Evolutionary conservation across 352 stramenopile genomes (phyloP).

Genomic region (Pythium aristosporum): DNA sequence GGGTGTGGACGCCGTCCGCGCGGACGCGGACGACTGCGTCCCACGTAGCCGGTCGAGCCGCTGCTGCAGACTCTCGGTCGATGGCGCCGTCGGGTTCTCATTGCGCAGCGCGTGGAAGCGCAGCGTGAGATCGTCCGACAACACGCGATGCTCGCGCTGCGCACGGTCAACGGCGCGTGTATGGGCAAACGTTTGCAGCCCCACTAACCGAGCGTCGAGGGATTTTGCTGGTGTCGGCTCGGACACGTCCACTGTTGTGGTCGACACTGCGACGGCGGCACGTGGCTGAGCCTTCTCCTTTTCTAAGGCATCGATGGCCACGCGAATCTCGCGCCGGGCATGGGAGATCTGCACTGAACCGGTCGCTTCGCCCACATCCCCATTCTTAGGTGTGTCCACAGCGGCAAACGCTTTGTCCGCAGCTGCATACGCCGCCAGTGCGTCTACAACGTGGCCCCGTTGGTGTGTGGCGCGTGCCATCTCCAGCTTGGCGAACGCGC

Average conservation of each 20-base stretch:
- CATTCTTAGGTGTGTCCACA: not conserved
- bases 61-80: slow-evolving; percentile 30
- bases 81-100: slow-evolving; percentile 28
- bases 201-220: slow-evolving; percentile 38
- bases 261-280: not conserved
- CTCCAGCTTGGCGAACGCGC: slow-evolving; percentile 7
- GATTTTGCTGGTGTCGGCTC: slow-evolving; percentile 17
- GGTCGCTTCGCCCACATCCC: not conserved
- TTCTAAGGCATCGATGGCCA: slow-evolving; percentile 6
- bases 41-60: slow-evolving; percentile 42
- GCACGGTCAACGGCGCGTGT: slow-evolving; percentile 22
- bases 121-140: slow-evolving; percentile 29
- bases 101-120: slow-evolving; percentile 55
- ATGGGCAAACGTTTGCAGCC: slow-evolving; percentile 42
- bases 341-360: not conserved
- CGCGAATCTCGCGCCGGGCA: slow-evolving; percentile 3
- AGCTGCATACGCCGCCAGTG: slow-evolving; percentile 9
- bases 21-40: slow-evolving; percentile 7
- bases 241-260: slow-evolving; percentile 1
- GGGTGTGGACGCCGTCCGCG: slow-evolving; percentile 17
- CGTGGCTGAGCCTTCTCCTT: slow-evolving; percentile 15
- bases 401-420: slow-evolving; percentile 7
- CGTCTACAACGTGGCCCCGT: slow-evolving; percentile 18
- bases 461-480: slow-evolving; percentile 14
- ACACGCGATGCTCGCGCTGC: slow-evolving; percentile 20